Evolutionary conservation across 805 yeast species (phyloP).

Genomic region (Pichia cephalocereana): DNA sequence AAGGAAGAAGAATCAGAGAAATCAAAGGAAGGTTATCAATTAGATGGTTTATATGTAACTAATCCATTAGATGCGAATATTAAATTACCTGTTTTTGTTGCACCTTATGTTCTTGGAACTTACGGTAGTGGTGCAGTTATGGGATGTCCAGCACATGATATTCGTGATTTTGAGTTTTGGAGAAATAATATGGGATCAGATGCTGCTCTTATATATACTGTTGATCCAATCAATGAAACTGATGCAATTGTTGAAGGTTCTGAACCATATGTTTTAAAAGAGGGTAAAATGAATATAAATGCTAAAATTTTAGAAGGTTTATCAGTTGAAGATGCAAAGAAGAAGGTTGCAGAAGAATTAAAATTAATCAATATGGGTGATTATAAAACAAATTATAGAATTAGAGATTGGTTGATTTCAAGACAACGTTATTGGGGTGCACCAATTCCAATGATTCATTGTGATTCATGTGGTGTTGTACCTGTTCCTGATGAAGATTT

Average conservation of each 20-base stretch:
- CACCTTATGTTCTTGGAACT: slow-evolving; percentile 78
- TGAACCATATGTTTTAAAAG: slow-evolving; percentile 29
- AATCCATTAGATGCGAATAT: slow-evolving; percentile 49
- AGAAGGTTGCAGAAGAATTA: slow-evolving; percentile 36
- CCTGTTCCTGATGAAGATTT: slow-evolving; percentile 84
- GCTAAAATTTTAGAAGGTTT: slow-evolving; percentile 46
- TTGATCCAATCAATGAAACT: slow-evolving; percentile 29
- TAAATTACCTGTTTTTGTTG: slow-evolving; percentile 68
- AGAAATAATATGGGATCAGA: slow-evolving; percentile 40
- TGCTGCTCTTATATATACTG: slow-evolving; percentile 32
- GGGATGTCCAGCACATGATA: slow-evolving; percentile 97
- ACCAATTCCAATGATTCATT: slow-evolving; percentile 91
- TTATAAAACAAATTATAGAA: slow-evolving; percentile 42
- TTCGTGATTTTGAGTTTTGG: slow-evolving; percentile 82
- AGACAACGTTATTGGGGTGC: slow-evolving; percentile 98
- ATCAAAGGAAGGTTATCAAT: slow-evolving; percentile 51
- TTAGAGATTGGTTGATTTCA: slow-evolving; percentile 91
- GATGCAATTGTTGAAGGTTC: slow-evolving; percentile 6
- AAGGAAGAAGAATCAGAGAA: slow-evolving; percentile 29
- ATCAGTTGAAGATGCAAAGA: slow-evolving; percentile 40
- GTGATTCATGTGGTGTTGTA: slow-evolving; percentile 77
- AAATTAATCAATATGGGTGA: slow-evolving; percentile 32
- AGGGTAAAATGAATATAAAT: slow-evolving; percentile 40
- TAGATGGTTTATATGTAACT: slow-evolving; percentile 34
- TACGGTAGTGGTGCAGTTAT: slow-evolving; percentile 94